Evolutionary conservation across 2,329 filamentous ascomycete species (phyloP).

Genomic region (Diaporthe sp.): DNA sequence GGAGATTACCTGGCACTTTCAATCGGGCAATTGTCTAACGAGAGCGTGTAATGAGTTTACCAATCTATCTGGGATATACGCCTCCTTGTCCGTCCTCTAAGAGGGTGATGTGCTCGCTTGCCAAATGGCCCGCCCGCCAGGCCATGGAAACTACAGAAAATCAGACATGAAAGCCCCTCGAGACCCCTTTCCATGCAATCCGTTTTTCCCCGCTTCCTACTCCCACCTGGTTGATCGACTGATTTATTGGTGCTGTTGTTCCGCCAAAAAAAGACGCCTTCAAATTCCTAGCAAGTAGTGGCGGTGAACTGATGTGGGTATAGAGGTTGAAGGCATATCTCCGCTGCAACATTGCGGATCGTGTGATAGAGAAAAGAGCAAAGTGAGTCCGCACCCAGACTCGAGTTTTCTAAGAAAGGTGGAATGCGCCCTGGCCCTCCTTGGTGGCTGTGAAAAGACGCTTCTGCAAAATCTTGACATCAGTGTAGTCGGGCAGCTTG

Average conservation of each 20-base stretch:
- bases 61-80: constrained; percentile 41
- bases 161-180: constrained; percentile 29
- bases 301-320: constrained; percentile 22
- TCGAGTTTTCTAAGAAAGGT: constrained; percentile 76
- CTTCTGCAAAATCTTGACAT: constrained; percentile 79
- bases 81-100: constrained; percentile 32
- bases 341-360: constrained; percentile 17
- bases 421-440: constrained; percentile 98
- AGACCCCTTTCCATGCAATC: constrained; percentile 37
- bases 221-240: constrained; percentile 4
- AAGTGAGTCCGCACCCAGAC: not conserved
- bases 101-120: constrained; percentile 32
- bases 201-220: constrained; percentile 23
- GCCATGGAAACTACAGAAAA: constrained; percentile 28
- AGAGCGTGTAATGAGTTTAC: constrained; percentile 35
- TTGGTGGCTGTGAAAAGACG: constrained; percentile 88
- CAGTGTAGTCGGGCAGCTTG: constrained; percentile 95
- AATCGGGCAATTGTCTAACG: not conserved
- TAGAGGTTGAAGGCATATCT: constrained; percentile 15
- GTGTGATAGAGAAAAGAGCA: constrained; percentile 1
- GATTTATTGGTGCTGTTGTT: constrained; percentile 28
- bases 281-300: constrained; percentile 31
- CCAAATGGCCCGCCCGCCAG: constrained; percentile 9
- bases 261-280: constrained; percentile 36
- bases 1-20: not conserved